A percentile compares a stretch with the other conserved stretches of the same genome.
phyloP scores from a whole-genome alignment of 495 filamentous ascomycete species.

The Filosporella fistucella region DNA sequence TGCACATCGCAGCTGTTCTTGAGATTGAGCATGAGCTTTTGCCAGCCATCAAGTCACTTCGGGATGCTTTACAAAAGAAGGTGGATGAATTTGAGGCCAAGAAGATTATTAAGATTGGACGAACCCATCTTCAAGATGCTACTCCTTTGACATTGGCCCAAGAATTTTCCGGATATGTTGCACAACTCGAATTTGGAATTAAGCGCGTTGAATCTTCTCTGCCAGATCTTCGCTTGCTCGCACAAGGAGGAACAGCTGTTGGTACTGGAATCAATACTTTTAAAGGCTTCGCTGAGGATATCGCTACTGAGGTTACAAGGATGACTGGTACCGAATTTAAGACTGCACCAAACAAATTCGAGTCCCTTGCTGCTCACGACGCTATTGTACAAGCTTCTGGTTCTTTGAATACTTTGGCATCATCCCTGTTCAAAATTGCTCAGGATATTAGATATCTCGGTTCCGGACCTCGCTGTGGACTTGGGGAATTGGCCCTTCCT shows the following conservation, averaged over 20 bases:
- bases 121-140: constrained; percentile 96
- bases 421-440: constrained; percentile 95
- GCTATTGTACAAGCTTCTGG: constrained; percentile 92
- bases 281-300: constrained; percentile 88
- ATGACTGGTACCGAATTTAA: constrained; percentile 91
- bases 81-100: constrained; percentile 78
- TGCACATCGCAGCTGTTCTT: constrained; percentile 97
- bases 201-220: constrained; percentile 79
- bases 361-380: constrained; percentile 95
- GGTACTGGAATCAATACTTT: constrained; percentile 98
- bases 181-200: constrained; percentile 86
- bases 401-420: constrained; percentile 87
- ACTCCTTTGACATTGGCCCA: constrained; percentile 94
- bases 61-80: constrained; percentile 80
- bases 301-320: constrained; percentile 84
- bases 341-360: constrained; percentile 98
- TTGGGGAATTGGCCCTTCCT: constrained; percentile 86
- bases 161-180: constrained; percentile 97
- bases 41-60: constrained; percentile 75
- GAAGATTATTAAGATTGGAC: constrained; percentile 96
- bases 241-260: constrained; percentile 95
- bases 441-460: constrained; percentile 97
- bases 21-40: constrained; percentile 85
- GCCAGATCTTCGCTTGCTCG: constrained; percentile 75
- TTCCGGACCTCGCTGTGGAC: constrained; percentile 90